Evolutionary conservation across 192 early-diverging fungal species (phyloP), one percentile per base, ranked within the genome.

Genomic region (Cetraspora pellucida): DNA sequence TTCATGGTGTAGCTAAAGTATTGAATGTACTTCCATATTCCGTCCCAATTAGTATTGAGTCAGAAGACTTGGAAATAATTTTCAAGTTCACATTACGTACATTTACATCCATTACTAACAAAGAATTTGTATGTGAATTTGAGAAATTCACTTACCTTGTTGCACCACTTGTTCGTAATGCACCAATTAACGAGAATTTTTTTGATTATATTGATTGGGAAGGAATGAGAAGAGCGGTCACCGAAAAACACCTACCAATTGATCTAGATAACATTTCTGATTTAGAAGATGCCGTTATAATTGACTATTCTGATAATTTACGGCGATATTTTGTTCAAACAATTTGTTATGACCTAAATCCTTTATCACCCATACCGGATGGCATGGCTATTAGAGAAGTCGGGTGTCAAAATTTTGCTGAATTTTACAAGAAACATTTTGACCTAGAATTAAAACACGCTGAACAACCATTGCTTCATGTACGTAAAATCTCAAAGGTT

Each of bases 131-230:
- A 25, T 91, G 90, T 78, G 68, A 81, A 5, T 54, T 84, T 28
- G 81, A 83, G 16, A 79, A 85, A 31, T 77, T 89, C 49, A 85
- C 90, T 0, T 88, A 84, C 43, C 81, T 91, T 37, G 28, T 93
- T 28, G 88, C 82, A 1, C 92, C 92, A 1, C 57, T 87, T 6
- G 65, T 77, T 11, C 52, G 37, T 1, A 77, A 83, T 16, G 60
- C 74, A 58, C 78, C 80, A 0, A 72, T 78, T 13, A 77, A 83
- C 57, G 74, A 85, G 61, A 77, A 80, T 11, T 52, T 82, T 31
- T 79, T 81, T 13, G 45, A 74, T 47, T 64, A 52, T 1, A 81
- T 89, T 59, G 82, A 86, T 21, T 89, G 88, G 88, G 75, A 81
- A n/a, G 84, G 81, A 55, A 78, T 89, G 4, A 16, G 75, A 6